A percentile compares a stretch with the other conserved stretches of the same genome.
These are phyloP conservation scores for Fusarium denticulatum DNA, from an alignment of 2,329 filamentous ascomycete genomes.

Conservation along the genomic window DNA sequence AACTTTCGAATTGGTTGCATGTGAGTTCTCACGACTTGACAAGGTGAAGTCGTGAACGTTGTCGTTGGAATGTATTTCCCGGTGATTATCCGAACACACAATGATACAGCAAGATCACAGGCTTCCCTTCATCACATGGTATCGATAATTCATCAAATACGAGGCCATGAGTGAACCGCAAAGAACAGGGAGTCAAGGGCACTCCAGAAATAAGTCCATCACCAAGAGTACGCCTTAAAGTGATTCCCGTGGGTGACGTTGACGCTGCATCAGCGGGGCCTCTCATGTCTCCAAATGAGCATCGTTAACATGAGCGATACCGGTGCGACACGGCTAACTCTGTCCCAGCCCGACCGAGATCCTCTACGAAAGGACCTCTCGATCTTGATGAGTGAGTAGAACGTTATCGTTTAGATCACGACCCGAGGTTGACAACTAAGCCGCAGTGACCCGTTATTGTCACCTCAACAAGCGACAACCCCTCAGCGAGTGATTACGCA, in stretches of 20 bases:
- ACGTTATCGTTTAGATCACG: background rate
- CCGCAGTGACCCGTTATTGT: slow-evolving; percentile 42
- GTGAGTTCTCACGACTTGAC: background rate
- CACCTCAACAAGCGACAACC: slow-evolving; percentile 44
- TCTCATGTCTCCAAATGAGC: background rate
- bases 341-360: slow-evolving; percentile 66
- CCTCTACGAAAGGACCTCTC: slow-evolving; percentile 81
- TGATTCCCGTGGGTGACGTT: background rate
- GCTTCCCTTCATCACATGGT: slow-evolving; percentile 6
- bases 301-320: slow-evolving; percentile 1
- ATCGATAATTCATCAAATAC: slow-evolving; percentile 10
- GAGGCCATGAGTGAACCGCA: slow-evolving; percentile 45
- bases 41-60: background rate
- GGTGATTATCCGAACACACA: slow-evolving; percentile 38
- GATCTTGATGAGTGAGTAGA: slow-evolving; percentile 76
- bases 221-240: slow-evolving; percentile 48
- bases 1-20: background rate
- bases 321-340: slow-evolving; percentile 24
- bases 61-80: slow-evolving; percentile 10
- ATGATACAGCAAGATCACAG: slow-evolving; percentile 21
- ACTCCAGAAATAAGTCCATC: slow-evolving; percentile 51
- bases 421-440: background rate
- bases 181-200: slow-evolving; percentile 45
- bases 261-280: background rate
- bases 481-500: slow-evolving; percentile 33